phyloP scores from a whole-genome alignment of 306 rosid species.

The Datisca glomerata region DNA sequence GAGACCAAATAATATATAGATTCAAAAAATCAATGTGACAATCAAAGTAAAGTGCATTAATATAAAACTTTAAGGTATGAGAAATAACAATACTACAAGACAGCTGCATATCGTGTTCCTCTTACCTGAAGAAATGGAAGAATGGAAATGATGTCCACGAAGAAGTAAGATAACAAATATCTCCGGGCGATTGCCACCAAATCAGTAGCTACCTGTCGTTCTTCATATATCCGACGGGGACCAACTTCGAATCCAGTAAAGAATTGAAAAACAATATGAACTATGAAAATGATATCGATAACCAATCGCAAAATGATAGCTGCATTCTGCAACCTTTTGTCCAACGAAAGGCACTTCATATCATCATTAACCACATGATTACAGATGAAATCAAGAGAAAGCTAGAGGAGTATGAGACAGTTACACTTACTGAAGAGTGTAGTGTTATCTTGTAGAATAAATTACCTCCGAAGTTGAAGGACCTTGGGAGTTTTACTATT shows the following conservation, averaged over 20 bases:
- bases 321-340: constrained; percentile 1
- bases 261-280: neutral
- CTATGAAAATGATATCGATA: neutral
- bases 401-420: too few species aligned
- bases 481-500: too few species aligned
- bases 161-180: neutral
- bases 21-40: neutral
- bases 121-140: constrained; percentile 15
- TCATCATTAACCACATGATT: neutral
- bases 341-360: neutral
- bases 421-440: neutral
- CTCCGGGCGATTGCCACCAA: neutral
- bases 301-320: neutral
- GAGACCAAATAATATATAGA: neutral
- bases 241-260: neutral
- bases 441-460: too few species aligned
- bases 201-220: neutral
- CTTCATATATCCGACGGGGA: neutral
- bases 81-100: neutral
- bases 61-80: neutral
- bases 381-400: neutral
- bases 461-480: too few species aligned
- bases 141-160: neutral
- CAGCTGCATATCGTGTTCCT: neutral
- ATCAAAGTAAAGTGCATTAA: neutral